These are phyloP conservation scores for Schizophyllum commune DNA, from an alignment of 1,284 basidiomycete species.

Conservation along the genomic window DNA sequence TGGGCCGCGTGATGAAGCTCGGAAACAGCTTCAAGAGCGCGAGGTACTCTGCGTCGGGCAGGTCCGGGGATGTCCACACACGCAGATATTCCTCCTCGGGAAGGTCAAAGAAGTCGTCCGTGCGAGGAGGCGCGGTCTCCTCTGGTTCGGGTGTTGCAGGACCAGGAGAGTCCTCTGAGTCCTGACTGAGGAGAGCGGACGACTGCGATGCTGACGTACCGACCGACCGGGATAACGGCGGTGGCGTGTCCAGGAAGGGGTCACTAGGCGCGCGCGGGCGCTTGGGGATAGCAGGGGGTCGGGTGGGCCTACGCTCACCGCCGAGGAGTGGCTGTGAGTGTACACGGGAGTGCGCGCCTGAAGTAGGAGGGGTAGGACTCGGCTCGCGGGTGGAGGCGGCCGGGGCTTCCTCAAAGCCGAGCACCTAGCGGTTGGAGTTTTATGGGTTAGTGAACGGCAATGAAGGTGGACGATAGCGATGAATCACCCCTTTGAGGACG, in stretches of 20 bases:
- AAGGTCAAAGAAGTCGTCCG: conserved; percentile 30
- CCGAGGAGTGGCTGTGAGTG: conserved; percentile 43
- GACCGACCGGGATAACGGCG: conserved; percentile 42
- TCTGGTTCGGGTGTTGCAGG: neutral
- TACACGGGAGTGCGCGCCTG: conserved; percentile 41
- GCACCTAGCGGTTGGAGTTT: conserved; percentile 31
- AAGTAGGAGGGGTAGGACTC: conserved; percentile 28
- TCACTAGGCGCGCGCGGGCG: conserved; percentile 69
- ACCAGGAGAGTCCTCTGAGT: neutral
- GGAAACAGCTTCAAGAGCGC: conserved; percentile 61
- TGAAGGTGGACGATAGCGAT: conserved; percentile 21
- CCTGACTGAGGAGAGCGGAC: conserved; percentile 23
- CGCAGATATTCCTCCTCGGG: conserved; percentile 49
- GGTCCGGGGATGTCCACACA: conserved; percentile 63
- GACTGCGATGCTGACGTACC: conserved; percentile 44
- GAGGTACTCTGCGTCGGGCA: conserved; percentile 57
- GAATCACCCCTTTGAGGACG: conserved; percentile 65
- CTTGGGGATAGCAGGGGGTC: conserved; percentile 40
- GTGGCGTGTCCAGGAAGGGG: conserved; percentile 63
- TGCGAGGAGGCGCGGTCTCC: neutral
- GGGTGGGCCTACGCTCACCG: conserved; percentile 26
- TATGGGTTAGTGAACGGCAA: conserved; percentile 8
- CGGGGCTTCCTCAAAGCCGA: conserved; percentile 60
- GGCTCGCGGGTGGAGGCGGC: conserved; percentile 23
- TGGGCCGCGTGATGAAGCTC: conserved; percentile 52